Evolutionary conservation across 768 basidiomycete genomes (phyloP), one percentile per base, ranked within the genome.

Genomic region (Pleurotus ostreatus): DNA sequence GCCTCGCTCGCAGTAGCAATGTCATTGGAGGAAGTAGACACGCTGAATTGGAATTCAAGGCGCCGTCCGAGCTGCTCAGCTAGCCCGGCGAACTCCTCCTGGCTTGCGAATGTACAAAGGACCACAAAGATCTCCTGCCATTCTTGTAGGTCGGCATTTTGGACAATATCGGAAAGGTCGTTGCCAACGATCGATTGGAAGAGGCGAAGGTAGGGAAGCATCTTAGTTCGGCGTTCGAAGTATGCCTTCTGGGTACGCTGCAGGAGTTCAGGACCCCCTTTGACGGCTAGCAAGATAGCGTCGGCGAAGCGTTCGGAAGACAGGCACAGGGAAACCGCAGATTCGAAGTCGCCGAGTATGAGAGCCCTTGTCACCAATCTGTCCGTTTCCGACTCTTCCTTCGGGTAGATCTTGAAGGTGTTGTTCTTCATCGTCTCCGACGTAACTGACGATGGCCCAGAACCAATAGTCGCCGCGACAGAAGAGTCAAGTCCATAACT

Each of bases 81-180:
- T 5, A 99, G 79, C n/a, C 81, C 77, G 9, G 86, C 72, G 64
- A 98, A 98, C 65, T 98, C 94, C 15, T 92, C 88, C 56, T 82
- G 72, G 49, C 74, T 80, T 1, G 95, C 93, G 71, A 95, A 99
- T 0, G 96, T 98, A 74, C 95, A 98, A 8, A 98, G 69, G 11
- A 99, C 92, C 38, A 96, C 95, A 62, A 98, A 98, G 52, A 95
- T 92, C 70, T 97, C 96, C 57, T 88, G 84, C 96, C 96, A 98
- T 68, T 99, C 94, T 41, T 84, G 77, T 49, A 98, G 68, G 62
- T 98, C 94, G 20, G 95, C 96, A 63, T 98, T 97, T 69, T 97
- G 94, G 7, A 98, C 95, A 49, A 98, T 85, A 68, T 98, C 97
- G 16, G 83, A 79, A 6, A 98, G 82, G 65, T 98, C 97, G 63